Evolutionary conservation across 2,329 filamentous ascomycete genomes (phyloP).

Genomic region (Aspergillus sojae): DNA sequence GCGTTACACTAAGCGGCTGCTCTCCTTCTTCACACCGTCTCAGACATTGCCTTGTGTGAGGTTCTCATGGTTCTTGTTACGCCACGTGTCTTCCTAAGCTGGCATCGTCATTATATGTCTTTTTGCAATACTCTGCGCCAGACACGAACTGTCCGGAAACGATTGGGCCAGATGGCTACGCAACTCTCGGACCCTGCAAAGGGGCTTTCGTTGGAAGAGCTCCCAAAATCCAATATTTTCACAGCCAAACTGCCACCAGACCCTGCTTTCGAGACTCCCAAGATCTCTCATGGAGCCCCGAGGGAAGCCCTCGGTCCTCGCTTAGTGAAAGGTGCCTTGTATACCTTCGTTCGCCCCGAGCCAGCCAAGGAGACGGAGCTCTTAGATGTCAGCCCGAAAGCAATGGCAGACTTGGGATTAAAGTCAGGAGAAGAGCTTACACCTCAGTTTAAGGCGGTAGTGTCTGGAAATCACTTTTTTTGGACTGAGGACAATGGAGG

Average conservation of each 20-base stretch:
- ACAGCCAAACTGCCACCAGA: constrained; percentile 74
- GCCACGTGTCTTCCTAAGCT: background rate
- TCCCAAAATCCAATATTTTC: constrained; percentile 68
- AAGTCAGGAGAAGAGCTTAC: constrained; percentile 67
- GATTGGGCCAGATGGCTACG: constrained; percentile 50
- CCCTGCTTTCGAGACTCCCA: constrained; percentile 74
- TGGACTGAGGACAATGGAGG: constrained; percentile 73
- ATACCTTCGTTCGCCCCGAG: constrained; percentile 88
- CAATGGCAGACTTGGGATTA: constrained; percentile 80
- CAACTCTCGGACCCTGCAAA: constrained; percentile 38
- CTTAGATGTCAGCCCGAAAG: constrained; percentile 75
- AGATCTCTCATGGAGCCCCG: constrained; percentile 77
- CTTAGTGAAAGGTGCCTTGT: constrained; percentile 80
- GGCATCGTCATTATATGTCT: constrained; percentile 28
- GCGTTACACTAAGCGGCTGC: background rate
- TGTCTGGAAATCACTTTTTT: constrained; percentile 79
- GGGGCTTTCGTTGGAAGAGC: constrained; percentile 47
- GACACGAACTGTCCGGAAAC: constrained; percentile 25
- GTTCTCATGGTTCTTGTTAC: background rate
- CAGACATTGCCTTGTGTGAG: background rate
- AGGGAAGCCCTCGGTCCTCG: constrained; percentile 77
- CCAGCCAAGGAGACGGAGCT: constrained; percentile 72
- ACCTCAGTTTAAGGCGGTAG: constrained; percentile 73
- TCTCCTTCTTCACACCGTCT: too few species aligned
- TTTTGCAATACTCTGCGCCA: constrained; percentile 18